phyloP scores from a whole-genome alignment of 768 basidiomycete genomes.

The Kwoniella shandongensis region DNA sequence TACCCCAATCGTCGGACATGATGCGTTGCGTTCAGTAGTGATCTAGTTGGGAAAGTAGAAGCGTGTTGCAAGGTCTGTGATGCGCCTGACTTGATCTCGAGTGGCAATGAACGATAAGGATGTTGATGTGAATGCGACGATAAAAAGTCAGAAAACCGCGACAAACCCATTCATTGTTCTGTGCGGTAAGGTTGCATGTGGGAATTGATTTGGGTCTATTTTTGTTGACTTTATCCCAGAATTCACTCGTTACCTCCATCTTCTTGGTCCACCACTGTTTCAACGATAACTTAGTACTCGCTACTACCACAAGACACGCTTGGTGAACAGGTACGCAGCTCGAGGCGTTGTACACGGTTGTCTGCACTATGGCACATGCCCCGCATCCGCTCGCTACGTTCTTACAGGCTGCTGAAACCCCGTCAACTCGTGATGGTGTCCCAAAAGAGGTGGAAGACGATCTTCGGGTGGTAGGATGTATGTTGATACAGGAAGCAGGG shows the following conservation, averaged over 20 bases:
- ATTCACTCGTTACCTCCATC: neutral
- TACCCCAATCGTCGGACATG: constrained; percentile 49
- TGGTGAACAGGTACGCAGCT: no score
- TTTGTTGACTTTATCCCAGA: constrained; percentile 20
- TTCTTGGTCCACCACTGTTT: neutral
- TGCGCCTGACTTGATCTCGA: no score
- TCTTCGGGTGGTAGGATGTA: constrained; percentile 84
- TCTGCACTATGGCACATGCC: constrained; percentile 39
- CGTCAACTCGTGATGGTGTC: constrained; percentile 78
- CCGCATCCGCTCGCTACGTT: constrained; percentile 76
- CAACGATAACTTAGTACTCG: no score
- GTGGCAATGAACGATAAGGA: neutral
- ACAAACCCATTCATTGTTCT: no score
- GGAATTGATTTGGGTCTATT: neutral
- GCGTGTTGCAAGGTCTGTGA: neutral
- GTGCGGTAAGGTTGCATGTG: no score
- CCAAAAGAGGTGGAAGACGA: constrained; percentile 80
- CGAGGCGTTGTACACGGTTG: neutral
- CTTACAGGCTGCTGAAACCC: constrained; percentile 72
- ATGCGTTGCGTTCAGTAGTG: neutral
- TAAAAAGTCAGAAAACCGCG: neutral
- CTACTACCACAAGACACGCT: no score
- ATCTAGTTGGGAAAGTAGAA: no score
- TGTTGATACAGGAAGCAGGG: constrained; percentile 92
- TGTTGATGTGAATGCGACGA: neutral